Percentiles rank a stretch among this genome's conserved stretches.
phyloP scores from a whole-genome alignment of 768 basidiomycete species.

The Pilatotrama ljubarskyi region DNA sequence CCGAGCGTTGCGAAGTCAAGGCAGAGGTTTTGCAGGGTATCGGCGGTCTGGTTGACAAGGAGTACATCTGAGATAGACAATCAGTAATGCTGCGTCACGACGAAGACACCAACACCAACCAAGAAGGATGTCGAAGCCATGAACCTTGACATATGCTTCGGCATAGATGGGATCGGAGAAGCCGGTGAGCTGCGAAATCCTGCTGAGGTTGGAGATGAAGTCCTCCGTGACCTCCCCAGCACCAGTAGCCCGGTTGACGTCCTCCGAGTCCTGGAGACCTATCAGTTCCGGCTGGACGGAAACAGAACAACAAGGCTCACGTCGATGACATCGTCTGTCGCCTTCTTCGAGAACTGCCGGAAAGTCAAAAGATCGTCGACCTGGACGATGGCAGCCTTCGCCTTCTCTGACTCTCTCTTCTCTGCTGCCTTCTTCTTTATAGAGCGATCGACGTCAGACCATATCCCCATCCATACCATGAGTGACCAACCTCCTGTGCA shows the following conservation, averaged over 20 bases:
- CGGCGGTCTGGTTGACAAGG: constrained; percentile 91
- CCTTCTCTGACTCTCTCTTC: constrained; percentile 80
- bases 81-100: not conserved
- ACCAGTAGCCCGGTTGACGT: constrained; percentile 88
- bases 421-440: constrained; percentile 86
- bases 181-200: constrained; percentile 92
- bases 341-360: constrained; percentile 94
- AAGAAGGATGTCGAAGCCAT: constrained; percentile 94
- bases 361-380: constrained; percentile 92
- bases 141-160: constrained; percentile 96
- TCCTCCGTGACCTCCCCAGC: constrained; percentile 82
- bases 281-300: not conserved
- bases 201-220: constrained; percentile 90
- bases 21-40: constrained; percentile 95
- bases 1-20: constrained; percentile 97
- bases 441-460: not conserved
- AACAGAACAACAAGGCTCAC: constrained; percentile 40
- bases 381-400: constrained; percentile 72
- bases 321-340: constrained; percentile 75
- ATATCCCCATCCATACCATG: not conserved
- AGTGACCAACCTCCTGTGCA: constrained; percentile 75
- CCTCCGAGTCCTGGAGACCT: constrained; percentile 74
- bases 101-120: constrained; percentile 46
- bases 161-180: constrained; percentile 99
- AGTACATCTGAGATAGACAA: constrained; percentile 67